Conservation (phyloP, 208 protist species). For the Acanthamoeba healyi region DNA sequence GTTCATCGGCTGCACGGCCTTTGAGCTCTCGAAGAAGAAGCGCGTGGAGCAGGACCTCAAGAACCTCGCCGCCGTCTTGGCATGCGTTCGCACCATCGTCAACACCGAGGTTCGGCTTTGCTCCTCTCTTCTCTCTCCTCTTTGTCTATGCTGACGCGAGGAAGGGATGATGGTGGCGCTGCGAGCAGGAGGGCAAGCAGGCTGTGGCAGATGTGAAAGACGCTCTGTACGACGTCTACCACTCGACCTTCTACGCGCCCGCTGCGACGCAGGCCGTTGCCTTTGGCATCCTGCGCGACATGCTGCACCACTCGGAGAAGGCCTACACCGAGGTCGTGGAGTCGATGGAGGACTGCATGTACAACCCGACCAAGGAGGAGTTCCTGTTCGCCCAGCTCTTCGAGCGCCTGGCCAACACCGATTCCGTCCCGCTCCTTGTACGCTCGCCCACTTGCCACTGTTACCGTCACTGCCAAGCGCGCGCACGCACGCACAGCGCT, state of each 20-base stretch:
- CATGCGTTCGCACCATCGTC: constrained; percentile 15
- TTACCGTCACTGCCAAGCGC: neutral
- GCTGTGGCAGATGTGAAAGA: neutral
- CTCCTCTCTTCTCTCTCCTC: neutral
- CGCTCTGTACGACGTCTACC: constrained; percentile 58
- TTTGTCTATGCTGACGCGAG: neutral
- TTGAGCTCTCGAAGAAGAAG: constrained; percentile 61
- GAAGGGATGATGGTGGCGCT: neutral
- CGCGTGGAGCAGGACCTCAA: constrained; percentile 11
- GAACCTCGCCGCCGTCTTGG: constrained; percentile 25
- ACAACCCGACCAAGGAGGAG: constrained; percentile 64
- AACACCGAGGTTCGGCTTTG: neutral
- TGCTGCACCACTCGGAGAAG: constrained; percentile 39
- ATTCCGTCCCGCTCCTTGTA: neutral
- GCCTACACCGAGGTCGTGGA: constrained; percentile 56
- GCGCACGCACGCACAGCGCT: neutral
- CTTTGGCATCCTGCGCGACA: constrained; percentile 41
- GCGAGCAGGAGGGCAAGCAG: constrained; percentile 22
- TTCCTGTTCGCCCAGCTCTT: constrained; percentile 43
- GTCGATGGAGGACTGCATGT: constrained; percentile 43
- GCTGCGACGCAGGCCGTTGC: neutral
- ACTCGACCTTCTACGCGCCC: constrained; percentile 13
- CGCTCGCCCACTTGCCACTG: too few species aligned
- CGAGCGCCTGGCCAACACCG: neutral
- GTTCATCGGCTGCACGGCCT: constrained; percentile 47